Evolutionary conservation across 345 rosid species (phyloP), one percentile per base, ranked within the genome.

Genomic region (Pugionium cornutum): DNA sequence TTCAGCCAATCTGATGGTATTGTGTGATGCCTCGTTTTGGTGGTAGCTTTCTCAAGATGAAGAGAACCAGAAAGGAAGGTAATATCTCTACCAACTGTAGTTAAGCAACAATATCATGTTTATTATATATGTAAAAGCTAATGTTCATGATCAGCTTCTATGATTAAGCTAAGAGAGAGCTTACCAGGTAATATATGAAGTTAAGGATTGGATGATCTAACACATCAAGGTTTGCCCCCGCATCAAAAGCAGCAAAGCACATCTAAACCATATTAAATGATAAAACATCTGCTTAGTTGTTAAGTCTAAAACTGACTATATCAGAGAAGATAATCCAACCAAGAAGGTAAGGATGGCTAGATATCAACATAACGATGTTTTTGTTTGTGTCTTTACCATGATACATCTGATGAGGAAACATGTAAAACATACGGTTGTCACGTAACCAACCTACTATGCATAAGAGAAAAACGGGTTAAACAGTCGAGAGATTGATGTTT

Each of bases 31-130:
- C 85, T 26, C 98, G 87, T 75, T 82, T 92, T 8, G 98, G 95
- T 40, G 98, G 98, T 76, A 92, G 70, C 82, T 92, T 92, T 82
- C 98, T 83, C 80, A 92, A 74, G 64, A 92, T 87, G 83, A 84
- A 87, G 41, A 89, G 96, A 55, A 87, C 95, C 81, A 92, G 70
- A 4, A 86, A 76, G 5, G 96, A 92, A 9, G 98, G 98, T 62
- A 89, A 57, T 73, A 92, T 85, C 85, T 89, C 98, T 74, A 83
- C 96, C 78, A 89, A 77, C 98, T 92, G 86, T 6, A 68, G 47
- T 28, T 4, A 47, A 66, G 25, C 3, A 73, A 46, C 60, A 39
- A 6, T 7, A 52, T 73, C 67, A 58, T 34, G 25, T 58, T 50
- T 18, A 51, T 4, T 29, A 29, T 28, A 2, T n/a, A 26, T 1